phyloP scores from a whole-genome alignment of 1,284 basidiomycete species.

The Termitomyces sp. region DNA sequence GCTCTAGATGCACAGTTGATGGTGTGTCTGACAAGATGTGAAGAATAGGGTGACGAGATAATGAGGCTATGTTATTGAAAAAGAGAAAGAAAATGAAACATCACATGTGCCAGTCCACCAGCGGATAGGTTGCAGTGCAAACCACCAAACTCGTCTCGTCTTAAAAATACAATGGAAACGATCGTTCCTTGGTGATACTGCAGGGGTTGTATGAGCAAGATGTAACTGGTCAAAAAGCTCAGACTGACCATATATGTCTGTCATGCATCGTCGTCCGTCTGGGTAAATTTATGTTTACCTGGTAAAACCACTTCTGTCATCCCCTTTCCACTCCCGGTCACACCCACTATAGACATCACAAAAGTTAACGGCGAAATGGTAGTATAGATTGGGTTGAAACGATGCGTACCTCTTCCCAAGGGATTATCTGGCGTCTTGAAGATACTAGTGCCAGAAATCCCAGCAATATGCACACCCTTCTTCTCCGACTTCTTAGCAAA shows the following conservation, averaged over 20 bases:
- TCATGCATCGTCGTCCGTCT: conserved; percentile 34
- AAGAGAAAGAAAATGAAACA: conserved; percentile 18
- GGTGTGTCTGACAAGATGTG: conserved; percentile 13
- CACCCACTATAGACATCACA: conserved; percentile 65
- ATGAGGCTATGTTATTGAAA: conserved; percentile 17
- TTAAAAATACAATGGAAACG: conserved; percentile 11
- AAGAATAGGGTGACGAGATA: conserved; percentile 8
- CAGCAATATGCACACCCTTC: conserved; percentile 89
- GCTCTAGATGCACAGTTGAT: conserved; percentile 2
- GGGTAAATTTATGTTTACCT: conserved; percentile 78
- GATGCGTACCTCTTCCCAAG: conserved; percentile 67
- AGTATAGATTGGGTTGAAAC: conserved; percentile 19
- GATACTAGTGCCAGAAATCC: conserved; percentile 85
- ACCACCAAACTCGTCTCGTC: conserved; percentile 4
- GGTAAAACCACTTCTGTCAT: conserved; percentile 78
- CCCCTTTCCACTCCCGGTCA: conserved; percentile 89
- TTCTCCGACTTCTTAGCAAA: conserved; percentile 96
- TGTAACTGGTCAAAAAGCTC: background rate
- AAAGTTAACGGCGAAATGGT: conserved; percentile 22
- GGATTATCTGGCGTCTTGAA: conserved; percentile 97
- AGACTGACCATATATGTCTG: conserved; percentile 13
- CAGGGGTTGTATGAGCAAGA: background rate
- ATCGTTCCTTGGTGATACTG: background rate
- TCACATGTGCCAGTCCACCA: conserved; percentile 19
- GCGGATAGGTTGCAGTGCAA: conserved; percentile 1